Base-by-base conservation (phyloP, 2,329 filamentous ascomycete species). In the Colletotrichum cuscutae region DNA sequence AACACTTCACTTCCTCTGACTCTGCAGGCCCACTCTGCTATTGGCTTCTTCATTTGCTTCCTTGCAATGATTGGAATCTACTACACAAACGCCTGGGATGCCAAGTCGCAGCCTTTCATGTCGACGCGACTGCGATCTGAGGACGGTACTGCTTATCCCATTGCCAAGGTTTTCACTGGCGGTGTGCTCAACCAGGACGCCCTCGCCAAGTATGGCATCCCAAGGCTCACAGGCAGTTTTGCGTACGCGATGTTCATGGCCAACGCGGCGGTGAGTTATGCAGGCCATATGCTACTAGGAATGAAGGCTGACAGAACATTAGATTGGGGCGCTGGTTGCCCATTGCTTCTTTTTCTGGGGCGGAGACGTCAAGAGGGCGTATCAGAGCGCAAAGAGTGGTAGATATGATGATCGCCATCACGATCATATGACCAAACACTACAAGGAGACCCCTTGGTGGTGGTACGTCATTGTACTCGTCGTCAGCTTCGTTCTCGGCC, bases 281-380 rank as follows among this genome's bases (percentile, higher is more conserved):
- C 24, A 15, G 37, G 8, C 6, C 22, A 13, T 62, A 12, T 15
- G 13, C 11, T 8, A 19, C 2, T 5, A 0, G 13, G 13, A 1
- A 12, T 68, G n/a, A 71, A 62, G 37, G 37, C 68, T 78, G 11
- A 77, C 4, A 3, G 19, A 2, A 1, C 28, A 42, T n/a, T 71
- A 87, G 84, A 90, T 90, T 61, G 89, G 89, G 2, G 89, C 89
- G 5, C 77, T 90, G 28, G 80, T 90, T 32, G 77, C 82, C 3
- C 89, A 90, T 73, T 86, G 84, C 73, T 70, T 86, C 62, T 77
- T 90, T 5, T 90, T 91, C 76, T 90, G 87, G 87, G 86, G 88
- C 4, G 82, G 82, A 5, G 89, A 90, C 70, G 82, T 89, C n/a
- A 59, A 81, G 3, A 76, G 76, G 7, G 81, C 89, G 0, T 89